Evolutionary conservation across 345 rosid genomes (phyloP).

Genomic region (Crucihimalaya himalaica): DNA sequence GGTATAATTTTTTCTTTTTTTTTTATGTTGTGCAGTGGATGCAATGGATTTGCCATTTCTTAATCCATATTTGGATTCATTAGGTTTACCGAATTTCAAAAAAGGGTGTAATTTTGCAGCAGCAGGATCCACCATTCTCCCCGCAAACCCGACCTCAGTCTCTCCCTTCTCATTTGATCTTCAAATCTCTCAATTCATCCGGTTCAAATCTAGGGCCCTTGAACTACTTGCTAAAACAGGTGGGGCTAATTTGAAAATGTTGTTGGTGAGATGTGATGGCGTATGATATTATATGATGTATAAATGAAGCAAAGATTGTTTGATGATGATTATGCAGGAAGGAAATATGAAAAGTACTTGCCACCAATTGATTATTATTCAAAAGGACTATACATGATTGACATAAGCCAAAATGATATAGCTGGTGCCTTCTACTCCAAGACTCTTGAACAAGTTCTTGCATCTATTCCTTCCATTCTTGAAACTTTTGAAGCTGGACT

Average conservation of each 20-base stretch:
- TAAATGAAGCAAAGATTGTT: slow-evolving; percentile 17
- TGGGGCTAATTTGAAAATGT: slow-evolving; percentile 9
- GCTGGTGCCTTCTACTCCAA: slow-evolving; percentile 97
- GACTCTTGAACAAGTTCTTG: slow-evolving; percentile 77
- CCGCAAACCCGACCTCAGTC: slow-evolving; percentile 68
- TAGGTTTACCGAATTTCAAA: slow-evolving; percentile 76
- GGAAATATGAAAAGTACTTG: slow-evolving; percentile 53
- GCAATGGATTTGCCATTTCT: slow-evolving; percentile 91
- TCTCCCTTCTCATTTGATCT: slow-evolving; percentile 80
- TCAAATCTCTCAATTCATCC: slow-evolving; percentile 80
- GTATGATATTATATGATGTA: slow-evolving; percentile 3
- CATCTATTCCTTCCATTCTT: slow-evolving; percentile 67
- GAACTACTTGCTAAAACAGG: slow-evolving; percentile 60
- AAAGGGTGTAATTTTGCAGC: slow-evolving; percentile 93
- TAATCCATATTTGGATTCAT: slow-evolving; percentile 82
- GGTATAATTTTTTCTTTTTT: neutral
- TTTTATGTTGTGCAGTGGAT: slow-evolving; percentile 60
- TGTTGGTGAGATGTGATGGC: slow-evolving; percentile 9
- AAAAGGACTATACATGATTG: slow-evolving; percentile 83
- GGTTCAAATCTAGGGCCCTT: slow-evolving; percentile 70
- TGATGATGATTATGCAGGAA: slow-evolving; percentile 48
- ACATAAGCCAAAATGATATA: slow-evolving; percentile 94
- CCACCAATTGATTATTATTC: slow-evolving; percentile 67
- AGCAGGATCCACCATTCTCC: slow-evolving; percentile 79
- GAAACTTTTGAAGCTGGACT: slow-evolving; percentile 72